Evolutionary conservation across 495 filamentous ascomycete genomes (phyloP), one percentile per base, ranked within the genome.

Genomic region (Jackrogersella multiformis): DNA sequence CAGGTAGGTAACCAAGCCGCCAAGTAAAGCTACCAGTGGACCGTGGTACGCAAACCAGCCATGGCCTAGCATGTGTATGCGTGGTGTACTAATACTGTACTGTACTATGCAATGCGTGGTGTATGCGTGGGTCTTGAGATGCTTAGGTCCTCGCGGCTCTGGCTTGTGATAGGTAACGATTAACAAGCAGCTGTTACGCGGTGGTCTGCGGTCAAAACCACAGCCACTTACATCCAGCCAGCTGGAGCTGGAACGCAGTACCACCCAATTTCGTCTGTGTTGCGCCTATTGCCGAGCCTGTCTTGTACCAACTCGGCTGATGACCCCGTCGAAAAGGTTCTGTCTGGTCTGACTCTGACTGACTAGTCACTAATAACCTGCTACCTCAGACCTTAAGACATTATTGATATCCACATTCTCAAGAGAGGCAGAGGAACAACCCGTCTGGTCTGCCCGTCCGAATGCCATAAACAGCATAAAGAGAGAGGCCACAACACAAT

Each of bases 161-260:
- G 26, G 51, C 56, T 61, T 67, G 56, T 67, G 64, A 67, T 67
- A 61, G 44, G 56, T 44, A 56, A 68, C 48, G 16, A 52, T 52
- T 28, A 56, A 56, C 42, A 46, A 26, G 26, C 36, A 20, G 9
- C 41, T 34, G 21, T 54, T 61, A 61, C 45, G 63, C 49, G 54
- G 56, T 56, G n/a, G 38, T 46, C 36, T 18, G 30, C 12, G 38
- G 38, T 58, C 5, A 44, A 20, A 18, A 61, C 55, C 51, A 21
- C 24, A 38, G 24, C 64, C 64, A 68, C 57, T 68, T n/a, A 62
- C 36, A 53, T 36, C 42, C 36, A 39, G 44, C 57, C 57, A 62
- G 56, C 64, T 60, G 56, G 64, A 65, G 46, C 7, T 30, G n/a
- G n/a, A n/a, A 44, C 55, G 56, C 56, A 18, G 34, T 48, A 41